Evolutionary conservation across 192 early-diverging fungal genomes (phyloP).

Genomic region (Backusella luteola): DNA sequence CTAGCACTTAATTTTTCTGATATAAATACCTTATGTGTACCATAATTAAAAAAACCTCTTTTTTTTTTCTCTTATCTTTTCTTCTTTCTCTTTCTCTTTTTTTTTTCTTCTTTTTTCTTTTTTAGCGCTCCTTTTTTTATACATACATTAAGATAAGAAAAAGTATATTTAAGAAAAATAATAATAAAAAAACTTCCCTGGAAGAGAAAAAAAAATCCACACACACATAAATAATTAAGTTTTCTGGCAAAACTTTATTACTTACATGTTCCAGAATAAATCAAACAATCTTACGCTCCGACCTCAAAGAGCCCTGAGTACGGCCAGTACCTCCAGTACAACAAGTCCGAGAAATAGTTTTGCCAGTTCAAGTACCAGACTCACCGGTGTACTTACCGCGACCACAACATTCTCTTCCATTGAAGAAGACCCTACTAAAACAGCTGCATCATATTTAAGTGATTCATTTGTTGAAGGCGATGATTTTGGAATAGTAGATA

Average conservation of each 20-base stretch:
- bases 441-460: not conserved
- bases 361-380: not conserved
- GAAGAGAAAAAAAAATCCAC: not conserved
- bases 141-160: not conserved
- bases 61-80: not conserved
- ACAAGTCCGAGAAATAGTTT: slow-evolving; percentile 1
- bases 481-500: slow-evolving; percentile 25
- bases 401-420: slow-evolving; percentile 8
- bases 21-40: not conserved
- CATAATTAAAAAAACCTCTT: not conserved
- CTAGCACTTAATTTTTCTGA: not conserved
- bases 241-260: slow-evolving; percentile 7
- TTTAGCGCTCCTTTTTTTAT: not conserved
- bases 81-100: not conserved
- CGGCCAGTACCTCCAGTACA: not conserved
- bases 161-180: not conserved
- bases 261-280: not conserved
- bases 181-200: not conserved
- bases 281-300: not conserved
- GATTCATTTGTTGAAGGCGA: not conserved
- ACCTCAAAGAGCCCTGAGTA: not conserved
- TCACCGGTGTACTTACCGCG: not conserved
- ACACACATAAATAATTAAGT: not conserved
- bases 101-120: not conserved
- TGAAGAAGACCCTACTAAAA: not conserved